Evolutionary conservation across 1,284 basidiomycete species (phyloP).

Genomic region (Cystobasidium sp.): DNA sequence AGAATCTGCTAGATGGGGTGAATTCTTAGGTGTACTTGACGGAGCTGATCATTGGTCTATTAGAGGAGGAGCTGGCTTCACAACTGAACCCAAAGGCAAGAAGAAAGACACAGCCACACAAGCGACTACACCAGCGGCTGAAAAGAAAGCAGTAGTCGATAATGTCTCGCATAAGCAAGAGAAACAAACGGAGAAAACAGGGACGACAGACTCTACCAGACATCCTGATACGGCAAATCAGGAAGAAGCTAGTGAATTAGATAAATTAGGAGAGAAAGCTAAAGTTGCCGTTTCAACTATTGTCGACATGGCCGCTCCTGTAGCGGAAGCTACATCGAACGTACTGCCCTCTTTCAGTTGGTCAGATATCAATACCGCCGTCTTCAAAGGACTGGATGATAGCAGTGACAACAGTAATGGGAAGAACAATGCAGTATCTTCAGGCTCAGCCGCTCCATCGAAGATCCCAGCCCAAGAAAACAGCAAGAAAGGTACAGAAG

Average conservation of each 20-base stretch:
- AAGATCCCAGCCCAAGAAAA: background rate
- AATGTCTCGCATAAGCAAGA: background rate
- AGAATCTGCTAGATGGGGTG: slow-evolving; percentile 87
- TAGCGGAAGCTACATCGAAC: slow-evolving; percentile 2
- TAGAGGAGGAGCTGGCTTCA: slow-evolving; percentile 69
- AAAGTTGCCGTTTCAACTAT: slow-evolving; percentile 22
- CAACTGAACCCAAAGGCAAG: slow-evolving; percentile 39
- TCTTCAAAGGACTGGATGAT: slow-evolving; percentile 13
- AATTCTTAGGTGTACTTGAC: slow-evolving; percentile 83
- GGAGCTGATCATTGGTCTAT: slow-evolving; percentile 97
- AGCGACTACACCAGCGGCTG: slow-evolving; percentile 12
- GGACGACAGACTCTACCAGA: background rate
- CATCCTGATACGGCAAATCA: background rate
- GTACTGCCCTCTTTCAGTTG: slow-evolving; percentile 15
- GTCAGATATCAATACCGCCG: slow-evolving; percentile 20
- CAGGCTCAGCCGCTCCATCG: background rate
- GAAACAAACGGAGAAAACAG: background rate
- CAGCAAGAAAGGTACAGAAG: background rate
- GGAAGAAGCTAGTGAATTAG: slow-evolving; percentile 13
- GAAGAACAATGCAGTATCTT: background rate
- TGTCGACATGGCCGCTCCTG: slow-evolving; percentile 9
- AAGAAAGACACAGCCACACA: slow-evolving; percentile 3
- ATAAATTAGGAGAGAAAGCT: slow-evolving; percentile 21
- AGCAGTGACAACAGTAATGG: background rate
- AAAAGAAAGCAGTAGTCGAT: slow-evolving; percentile 9